Percentiles rank a stretch among this genome's conserved stretches.
Conservation (phyloP, 2,329 filamentous ascomycete genomes). For the Aureobasidium sp. region DNA sequence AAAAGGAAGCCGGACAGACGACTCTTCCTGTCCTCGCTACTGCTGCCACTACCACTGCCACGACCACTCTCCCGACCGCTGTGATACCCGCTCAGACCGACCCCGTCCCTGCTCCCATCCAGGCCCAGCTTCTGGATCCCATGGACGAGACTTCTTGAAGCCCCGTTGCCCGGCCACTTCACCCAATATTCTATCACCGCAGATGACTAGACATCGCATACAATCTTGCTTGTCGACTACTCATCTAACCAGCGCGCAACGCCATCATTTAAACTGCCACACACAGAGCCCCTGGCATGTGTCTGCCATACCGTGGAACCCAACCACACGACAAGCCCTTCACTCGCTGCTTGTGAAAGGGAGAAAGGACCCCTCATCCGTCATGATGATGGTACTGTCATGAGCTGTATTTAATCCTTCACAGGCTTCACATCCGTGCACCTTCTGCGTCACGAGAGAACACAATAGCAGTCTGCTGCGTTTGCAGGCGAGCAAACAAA, state of each 20-base stretch:
- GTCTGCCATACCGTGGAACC: neutral
- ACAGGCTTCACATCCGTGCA: neutral
- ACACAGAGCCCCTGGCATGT: neutral
- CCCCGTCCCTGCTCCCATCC: neutral
- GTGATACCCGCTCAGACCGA: conserved; percentile 1
- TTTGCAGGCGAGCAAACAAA: neutral
- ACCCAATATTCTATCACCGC: neutral
- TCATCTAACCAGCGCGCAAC: neutral
- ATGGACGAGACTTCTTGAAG: conserved; percentile 13
- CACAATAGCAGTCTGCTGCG: neutral
- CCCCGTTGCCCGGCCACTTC: neutral
- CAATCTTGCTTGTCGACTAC: neutral
- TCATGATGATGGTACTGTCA: neutral
- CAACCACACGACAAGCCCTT: neutral
- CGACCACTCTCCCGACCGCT: neutral
- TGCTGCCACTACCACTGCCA: neutral
- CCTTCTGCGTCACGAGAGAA: neutral
- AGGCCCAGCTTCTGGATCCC: conserved; percentile 2
- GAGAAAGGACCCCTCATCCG: neutral
- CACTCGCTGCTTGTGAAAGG: neutral
- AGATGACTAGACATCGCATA: neutral
- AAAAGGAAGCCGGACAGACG: conserved; percentile 6
- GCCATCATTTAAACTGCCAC: neutral
- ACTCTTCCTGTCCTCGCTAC: neutral
- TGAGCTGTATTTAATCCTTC: neutral